Base-by-base conservation (phyloP, 2,329 filamentous ascomycete genomes). In the Diaporthe capsici region DNA sequence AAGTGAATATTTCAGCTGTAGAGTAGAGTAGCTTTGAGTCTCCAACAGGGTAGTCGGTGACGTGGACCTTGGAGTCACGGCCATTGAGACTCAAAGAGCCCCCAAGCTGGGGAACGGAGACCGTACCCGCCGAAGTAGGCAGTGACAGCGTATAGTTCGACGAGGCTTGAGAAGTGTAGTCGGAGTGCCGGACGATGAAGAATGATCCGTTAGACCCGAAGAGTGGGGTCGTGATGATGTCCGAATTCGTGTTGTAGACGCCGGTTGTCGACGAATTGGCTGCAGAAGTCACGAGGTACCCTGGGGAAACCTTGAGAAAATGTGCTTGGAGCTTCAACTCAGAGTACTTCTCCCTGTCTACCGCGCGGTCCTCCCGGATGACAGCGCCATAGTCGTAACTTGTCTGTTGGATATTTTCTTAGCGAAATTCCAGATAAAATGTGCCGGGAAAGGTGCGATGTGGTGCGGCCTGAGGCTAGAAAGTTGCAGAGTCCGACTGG, bases 301-400 rank as follows among this genome's bases (percentile, higher is more conserved):
- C 90, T 0, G 93, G 92, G 0, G 93, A 94, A 0, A 92, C 93
- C 79, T 92, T 92, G 71, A 94, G 82, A 82, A 96, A 96, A 79
- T 94, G 93, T 39, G 90, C 93, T 78, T 94, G 86, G 0, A 96
- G 88, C 80, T 96, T 97, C 42, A 94, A 86, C 82, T 97, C 94
- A 57, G 92, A 93, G 82, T 95, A 96, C 82, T 96, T 96, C 81
- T 95, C 93, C 2, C 94, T 89, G 47, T 88, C 85, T 4, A 96
- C 86, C 1, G 89, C 88, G 31, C 94, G 89, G 60, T 94, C 91
- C 80, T 77, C 20, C 9, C 70, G 47, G 22, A 74, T 77, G 44
- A 70, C 76, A 68, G 87, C 84, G 20, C 85, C 88, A 72, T 90
- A 91, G 75, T 91, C 89, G 63, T 90, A 90, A 0, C 87, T 89